Conservation (phyloP, 73 alveolate genomes). For the Paramecium pentaurelia region DNA sequence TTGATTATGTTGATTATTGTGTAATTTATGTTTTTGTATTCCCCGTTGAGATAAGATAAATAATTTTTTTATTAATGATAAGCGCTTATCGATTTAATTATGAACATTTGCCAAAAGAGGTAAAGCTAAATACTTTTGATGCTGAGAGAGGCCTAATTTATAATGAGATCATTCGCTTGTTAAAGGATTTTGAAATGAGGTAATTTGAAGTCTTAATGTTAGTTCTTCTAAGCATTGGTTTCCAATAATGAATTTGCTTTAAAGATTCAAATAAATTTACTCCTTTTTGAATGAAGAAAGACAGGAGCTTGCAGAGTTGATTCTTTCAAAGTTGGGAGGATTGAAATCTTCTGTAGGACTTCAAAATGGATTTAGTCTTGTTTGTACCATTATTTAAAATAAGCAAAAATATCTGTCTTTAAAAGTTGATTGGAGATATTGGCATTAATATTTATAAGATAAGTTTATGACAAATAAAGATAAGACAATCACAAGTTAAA, state of each 20-base stretch:
- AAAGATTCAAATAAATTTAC: slow-evolving; percentile 9
- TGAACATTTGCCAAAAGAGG: slow-evolving; percentile 26
- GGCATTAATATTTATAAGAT: slow-evolving; percentile 27
- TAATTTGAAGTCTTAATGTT: not conserved
- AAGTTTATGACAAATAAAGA: slow-evolving; percentile 28
- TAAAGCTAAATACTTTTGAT: slow-evolving; percentile 13
- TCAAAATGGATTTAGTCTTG: not conserved
- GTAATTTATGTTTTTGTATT: not conserved
- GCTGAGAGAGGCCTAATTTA: not conserved
- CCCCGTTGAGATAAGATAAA: not conserved
- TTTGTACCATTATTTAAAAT: slow-evolving; percentile 38
- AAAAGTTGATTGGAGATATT: slow-evolving; percentile 42
- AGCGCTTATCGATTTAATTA: slow-evolving; percentile 45
- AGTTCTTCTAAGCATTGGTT: slow-evolving; percentile 31
- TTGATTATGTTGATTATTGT: not conserved
- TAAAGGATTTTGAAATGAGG: slow-evolving; percentile 30
- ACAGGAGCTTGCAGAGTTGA: not conserved
- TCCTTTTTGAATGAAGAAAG: slow-evolving; percentile 15
- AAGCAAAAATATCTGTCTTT: slow-evolving; percentile 5
- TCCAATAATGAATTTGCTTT: not conserved
- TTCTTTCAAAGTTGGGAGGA: not conserved
- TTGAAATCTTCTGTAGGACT: slow-evolving; percentile 5
- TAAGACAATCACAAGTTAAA: slow-evolving; percentile 15
- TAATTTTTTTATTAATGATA: slow-evolving; percentile 19
- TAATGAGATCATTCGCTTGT: not conserved